Evolutionary conservation across 345 rosid genomes (phyloP), one percentile per base, ranked within the genome.

Genomic region (Dimocarpus longan): DNA sequence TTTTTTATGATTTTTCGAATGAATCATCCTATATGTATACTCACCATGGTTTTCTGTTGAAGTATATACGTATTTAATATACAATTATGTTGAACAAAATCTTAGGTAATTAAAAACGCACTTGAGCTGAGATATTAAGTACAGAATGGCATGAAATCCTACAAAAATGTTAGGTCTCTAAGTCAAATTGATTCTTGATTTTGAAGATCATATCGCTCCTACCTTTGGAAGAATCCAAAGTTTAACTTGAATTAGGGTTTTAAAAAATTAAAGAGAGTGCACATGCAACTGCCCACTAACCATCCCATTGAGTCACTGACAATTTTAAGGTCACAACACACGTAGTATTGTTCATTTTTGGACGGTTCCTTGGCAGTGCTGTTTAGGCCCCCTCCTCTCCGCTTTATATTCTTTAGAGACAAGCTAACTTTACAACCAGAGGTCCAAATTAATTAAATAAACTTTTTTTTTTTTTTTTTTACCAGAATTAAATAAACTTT

Each of bases 211-310:
- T 60, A 40, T 73, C 56, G 5, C 21, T 40, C 18, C 19, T 60
- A 21, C 54, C 77, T 43, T 62, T 62, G 24, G 24, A 40, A 66
- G 37, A 66, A 76, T 39, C 65, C 48, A 37, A 66, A 66, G 40
- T 52, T 37, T 66, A 18, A 42, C 28, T 70, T 48, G 43, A 12
- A 26, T 28, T 66, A 16, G 16, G 10, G 28, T 66, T 44, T 18
- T 0, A 50, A 42, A 42, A 74, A 40, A 1, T 44, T 40, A 44
- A 43, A 24, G 68, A 10, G 28, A 44, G 68, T 42, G 68, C 70
- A 43, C 69, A 63, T 26, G 63, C 70, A 75, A 19, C 70, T 46
- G 12, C 82, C 82, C 82, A 82, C 85, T 56, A 64, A 13, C 74
- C 56, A 21, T 64, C 26, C 39, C 37, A 32, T 3, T 32, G 37